Base-by-base conservation (phyloP, 805 yeast species). In the Komagataella ulmi region DNA sequence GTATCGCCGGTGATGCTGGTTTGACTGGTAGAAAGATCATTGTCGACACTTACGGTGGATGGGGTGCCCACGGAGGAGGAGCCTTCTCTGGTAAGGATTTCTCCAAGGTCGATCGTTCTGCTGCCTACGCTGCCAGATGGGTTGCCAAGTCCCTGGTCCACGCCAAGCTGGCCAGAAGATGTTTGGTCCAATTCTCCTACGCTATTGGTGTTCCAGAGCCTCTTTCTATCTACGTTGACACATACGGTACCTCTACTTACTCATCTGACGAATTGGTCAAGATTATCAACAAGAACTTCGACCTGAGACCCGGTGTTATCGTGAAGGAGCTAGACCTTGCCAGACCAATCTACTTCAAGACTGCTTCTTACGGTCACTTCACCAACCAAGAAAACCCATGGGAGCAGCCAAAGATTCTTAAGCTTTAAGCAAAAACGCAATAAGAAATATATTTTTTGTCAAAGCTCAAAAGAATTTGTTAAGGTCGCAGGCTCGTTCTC, bases 41-140 rank as follows among this genome's bases (percentile, higher is more conserved):
- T 66, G 99, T 93, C 69, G 99, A 93, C 75, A 95, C 99, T 59
- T 93, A 93, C 77, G 99, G 99, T 79, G 99, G 99, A 67, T 95
- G 99, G 95, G 97, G 99, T 75, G 98, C 99, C 67, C 99, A 93
- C 80, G 99, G 99, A 76, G 99, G 99, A 80, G 99, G 99, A 80
- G 99, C 99, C 59, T 93, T 93, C 89, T 86, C 96, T 58, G 99
- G 99, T 74, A 93, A 93, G 81, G 99, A 93, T 75, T 93, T 88
- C 87, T 88, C 97, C 71, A 93, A 93, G 81, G 99, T 93, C 67
- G 99, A 93, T 75, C 88, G 99, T 79, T 91, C 98, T 59, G 99
- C 99, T 69, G 99, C 99, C 61, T 93, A 93, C 71, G 97, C 99
- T 66, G 99, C 99, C 64, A 89, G 99, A 80, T 93, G 99, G 99